phyloP scores from a whole-genome alignment of 2,329 filamentous ascomycete genomes.

The Penicillium sp. region DNA sequence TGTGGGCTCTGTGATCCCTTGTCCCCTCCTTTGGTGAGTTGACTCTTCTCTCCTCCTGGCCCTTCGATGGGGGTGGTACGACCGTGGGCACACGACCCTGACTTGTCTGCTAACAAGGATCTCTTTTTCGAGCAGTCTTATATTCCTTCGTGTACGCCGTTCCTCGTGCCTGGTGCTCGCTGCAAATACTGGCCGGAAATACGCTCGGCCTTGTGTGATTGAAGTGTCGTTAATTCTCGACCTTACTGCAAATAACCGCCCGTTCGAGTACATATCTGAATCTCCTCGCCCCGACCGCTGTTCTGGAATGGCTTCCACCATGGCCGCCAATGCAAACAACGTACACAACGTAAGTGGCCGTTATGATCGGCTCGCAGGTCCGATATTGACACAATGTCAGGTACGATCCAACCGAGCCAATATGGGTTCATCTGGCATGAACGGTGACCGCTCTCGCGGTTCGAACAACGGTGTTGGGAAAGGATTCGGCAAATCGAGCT shows the following conservation, averaged over 20 bases:
- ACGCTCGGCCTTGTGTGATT: slow-evolving; percentile 20
- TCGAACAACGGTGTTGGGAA: slow-evolving; percentile 39
- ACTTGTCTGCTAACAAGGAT: slow-evolving; percentile 18
- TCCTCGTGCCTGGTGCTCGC: slow-evolving; percentile 31
- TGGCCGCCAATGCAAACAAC: slow-evolving; percentile 35
- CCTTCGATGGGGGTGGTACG: slow-evolving; percentile 5
- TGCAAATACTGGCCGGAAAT: slow-evolving; percentile 29
- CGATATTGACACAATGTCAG: slow-evolving; percentile 19
- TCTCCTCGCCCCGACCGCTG: slow-evolving; percentile 14
- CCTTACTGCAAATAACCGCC: slow-evolving; percentile 18
- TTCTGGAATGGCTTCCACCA: slow-evolving; percentile 35
- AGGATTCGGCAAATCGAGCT: slow-evolving; percentile 45
- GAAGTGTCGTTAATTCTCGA: slow-evolving; percentile 15
- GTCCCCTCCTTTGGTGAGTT: slow-evolving; percentile 26
- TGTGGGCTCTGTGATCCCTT: slow-evolving; percentile 12
- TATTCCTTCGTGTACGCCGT: slow-evolving; percentile 26
- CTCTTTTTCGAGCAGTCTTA: slow-evolving; percentile 20
- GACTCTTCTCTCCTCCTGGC: slow-evolving; percentile 2
- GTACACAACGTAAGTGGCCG: slow-evolving; percentile 39
- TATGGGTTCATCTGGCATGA: slow-evolving; percentile 38
- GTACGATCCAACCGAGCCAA: slow-evolving; percentile 38
- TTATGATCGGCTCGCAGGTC: not conserved
- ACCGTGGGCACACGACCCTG: not conserved
- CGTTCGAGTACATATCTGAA: slow-evolving; percentile 28
- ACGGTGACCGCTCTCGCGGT: slow-evolving; percentile 34